phyloP scores from a whole-genome alignment of 768 basidiomycete species.

The Suillus weaverae region DNA sequence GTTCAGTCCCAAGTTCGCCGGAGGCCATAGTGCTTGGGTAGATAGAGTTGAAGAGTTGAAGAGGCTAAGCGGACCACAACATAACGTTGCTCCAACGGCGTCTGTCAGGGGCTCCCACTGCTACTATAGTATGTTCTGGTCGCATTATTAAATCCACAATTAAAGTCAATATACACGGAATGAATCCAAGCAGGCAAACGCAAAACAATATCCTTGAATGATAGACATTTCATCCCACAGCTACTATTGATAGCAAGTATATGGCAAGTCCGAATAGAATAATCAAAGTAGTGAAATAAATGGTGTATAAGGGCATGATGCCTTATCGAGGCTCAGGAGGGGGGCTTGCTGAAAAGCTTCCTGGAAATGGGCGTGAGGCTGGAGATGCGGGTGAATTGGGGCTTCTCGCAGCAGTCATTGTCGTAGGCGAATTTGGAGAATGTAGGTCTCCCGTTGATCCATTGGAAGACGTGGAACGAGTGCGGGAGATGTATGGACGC shows the following conservation, averaged over 20 bases:
- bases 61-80: neutral
- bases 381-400: neutral
- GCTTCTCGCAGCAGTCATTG: conserved; percentile 3
- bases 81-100: neutral
- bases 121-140: neutral
- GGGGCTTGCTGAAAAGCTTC: neutral
- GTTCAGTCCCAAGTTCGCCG: conserved; percentile 27
- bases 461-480: conserved; percentile 44
- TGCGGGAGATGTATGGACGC: conserved; percentile 60
- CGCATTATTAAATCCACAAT: neutral
- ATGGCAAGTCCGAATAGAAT: neutral
- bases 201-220: neutral
- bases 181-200: neutral
- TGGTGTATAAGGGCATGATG: neutral
- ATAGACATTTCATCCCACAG: neutral
- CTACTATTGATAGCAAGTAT: neutral
- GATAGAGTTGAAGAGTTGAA: neutral
- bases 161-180: neutral
- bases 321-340: neutral
- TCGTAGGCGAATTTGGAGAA: conserved; percentile 4
- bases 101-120: neutral
- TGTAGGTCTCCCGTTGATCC: conserved; percentile 6
- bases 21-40: conserved; percentile 13
- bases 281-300: neutral
- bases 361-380: neutral